These are phyloP conservation scores for Curvularia hawaiiensis DNA, from an alignment of 2,329 filamentous ascomycete genomes.

Conservation along the genomic window DNA sequence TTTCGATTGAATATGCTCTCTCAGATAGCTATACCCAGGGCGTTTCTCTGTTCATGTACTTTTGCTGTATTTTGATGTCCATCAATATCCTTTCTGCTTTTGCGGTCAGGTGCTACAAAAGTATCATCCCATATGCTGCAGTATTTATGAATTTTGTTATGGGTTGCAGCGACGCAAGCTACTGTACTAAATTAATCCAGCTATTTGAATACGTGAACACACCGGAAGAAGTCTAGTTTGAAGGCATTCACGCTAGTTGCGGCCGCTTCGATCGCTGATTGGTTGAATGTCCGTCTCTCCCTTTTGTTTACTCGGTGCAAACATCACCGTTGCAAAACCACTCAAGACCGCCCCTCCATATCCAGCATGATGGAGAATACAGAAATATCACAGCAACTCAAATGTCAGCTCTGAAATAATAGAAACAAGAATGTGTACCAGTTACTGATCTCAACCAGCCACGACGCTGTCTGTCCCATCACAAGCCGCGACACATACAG, in stretches of 20 bases:
- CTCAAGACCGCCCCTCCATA: slow-evolving; percentile 3
- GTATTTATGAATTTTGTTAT: neutral
- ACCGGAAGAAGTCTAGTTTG: neutral
- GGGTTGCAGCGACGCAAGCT: neutral
- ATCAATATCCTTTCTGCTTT: slow-evolving; percentile 44
- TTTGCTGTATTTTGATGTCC: slow-evolving; percentile 22
- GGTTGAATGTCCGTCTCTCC: slow-evolving; percentile 16
- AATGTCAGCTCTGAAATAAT: slow-evolving; percentile 24
- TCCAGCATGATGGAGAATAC: slow-evolving; percentile 32
- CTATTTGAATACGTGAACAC: neutral
- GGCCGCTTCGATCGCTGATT: slow-evolving; percentile 24
- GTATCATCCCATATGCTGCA: slow-evolving; percentile 1
- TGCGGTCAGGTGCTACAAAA: slow-evolving; percentile 25
- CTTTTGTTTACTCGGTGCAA: slow-evolving; percentile 39
- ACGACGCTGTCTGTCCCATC: slow-evolving; percentile 45
- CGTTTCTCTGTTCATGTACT: slow-evolving; percentile 9
- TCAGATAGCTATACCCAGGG: slow-evolving; percentile 25
- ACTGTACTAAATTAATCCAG: neutral
- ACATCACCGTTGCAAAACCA: slow-evolving; percentile 22
- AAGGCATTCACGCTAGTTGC: slow-evolving; percentile 13
- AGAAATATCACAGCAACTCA: slow-evolving; percentile 40
- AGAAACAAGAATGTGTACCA: slow-evolving; percentile 3
- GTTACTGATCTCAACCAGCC: slow-evolving; percentile 25
- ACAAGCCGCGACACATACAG: slow-evolving; percentile 47
- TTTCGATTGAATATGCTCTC: slow-evolving; percentile 18